These are phyloP conservation scores for Spergularia bocconei DNA, from an alignment of 148 eudicot species.

Conservation along the genomic window DNA sequence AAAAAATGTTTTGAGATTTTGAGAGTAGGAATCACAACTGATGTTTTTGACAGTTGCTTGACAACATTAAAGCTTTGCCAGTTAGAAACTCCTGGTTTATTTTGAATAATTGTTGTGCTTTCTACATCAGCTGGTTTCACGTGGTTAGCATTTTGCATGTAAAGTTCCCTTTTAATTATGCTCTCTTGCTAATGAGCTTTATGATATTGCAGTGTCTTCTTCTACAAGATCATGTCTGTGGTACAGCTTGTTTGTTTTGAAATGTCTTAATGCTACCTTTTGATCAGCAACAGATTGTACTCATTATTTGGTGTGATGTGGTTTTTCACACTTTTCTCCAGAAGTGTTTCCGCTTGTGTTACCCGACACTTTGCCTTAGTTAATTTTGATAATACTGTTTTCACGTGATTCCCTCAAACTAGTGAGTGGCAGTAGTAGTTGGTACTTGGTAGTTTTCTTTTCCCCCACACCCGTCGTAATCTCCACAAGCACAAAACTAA, in stretches of 20 bases:
- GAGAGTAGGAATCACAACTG: background rate
- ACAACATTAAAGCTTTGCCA: background rate
- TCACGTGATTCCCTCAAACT: background rate
- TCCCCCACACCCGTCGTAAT: too few relatives aligned
- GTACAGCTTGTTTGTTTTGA: background rate
- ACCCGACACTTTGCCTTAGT: background rate
- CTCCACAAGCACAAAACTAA: too few relatives aligned
- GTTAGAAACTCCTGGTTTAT: background rate
- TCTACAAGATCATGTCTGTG: constrained; percentile 4
- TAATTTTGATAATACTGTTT: background rate
- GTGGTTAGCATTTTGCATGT: background rate
- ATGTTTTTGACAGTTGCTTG: background rate
- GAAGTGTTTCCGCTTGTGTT: background rate
- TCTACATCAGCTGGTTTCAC: constrained; percentile 3
- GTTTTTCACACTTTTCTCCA: background rate
- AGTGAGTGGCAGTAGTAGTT: too few relatives aligned
- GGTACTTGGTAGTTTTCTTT: too few relatives aligned
- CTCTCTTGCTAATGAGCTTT: background rate
- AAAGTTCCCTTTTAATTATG: background rate
- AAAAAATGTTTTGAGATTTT: too few relatives aligned
- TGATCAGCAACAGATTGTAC: background rate
- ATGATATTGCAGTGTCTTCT: background rate
- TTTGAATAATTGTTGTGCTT: background rate
- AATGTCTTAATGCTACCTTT: background rate
- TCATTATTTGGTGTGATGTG: background rate